Base-by-base conservation (phyloP, 2,329 filamentous ascomycete genomes). In the Curvularia sp. region DNA sequence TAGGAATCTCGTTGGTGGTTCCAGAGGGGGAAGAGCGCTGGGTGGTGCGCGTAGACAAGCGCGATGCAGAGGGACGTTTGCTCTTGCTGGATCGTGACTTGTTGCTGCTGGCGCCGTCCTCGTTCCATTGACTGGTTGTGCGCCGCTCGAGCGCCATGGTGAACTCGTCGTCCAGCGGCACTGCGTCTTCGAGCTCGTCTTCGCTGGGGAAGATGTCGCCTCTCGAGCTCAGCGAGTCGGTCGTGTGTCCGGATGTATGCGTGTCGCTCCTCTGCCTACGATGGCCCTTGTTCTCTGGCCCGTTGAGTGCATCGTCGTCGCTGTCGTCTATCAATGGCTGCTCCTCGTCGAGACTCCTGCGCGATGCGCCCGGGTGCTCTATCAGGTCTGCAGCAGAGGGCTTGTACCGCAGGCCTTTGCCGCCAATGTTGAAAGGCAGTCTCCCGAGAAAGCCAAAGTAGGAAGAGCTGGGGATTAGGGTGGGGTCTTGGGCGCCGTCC, bases 131-230 rank as follows among this genome's bases (percentile, higher is more conserved):
- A 3, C 79, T 79, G 1, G 84, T 86, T n/a, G 84, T 85, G 28
- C 89, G 87, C 51, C 90, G 86, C 59, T 93, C 89, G 60, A 97
- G 82, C 3, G 88, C 87, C 74, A 96, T 88, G 2, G 93, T 91
- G 68, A 98, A 96, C 71, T 97, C 93, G 72, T 97, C 94, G 68
- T 94, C 92, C 18, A 98, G 80, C 12, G 93, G 91, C n/a, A 97
- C 87, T 0, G 94, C 94, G 77, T 98, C 94, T 74, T 96, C 93
- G 30, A 74, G 66, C 58, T 96, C 92, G 52, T 93, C 92, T 70
- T 96, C 93, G 69, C 93, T 97, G 0, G 92, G 92, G 66, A 97
- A 95, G 12, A 98, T 81, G 77, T 98, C 94, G 1, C 93, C 93
- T 46, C 94, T 83, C 10, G 93, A 97, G 69, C 93, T 90, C 63